Base-by-base conservation (phyloP, 352 stramenopile species). In the Phytophthora palmivora region DNA sequence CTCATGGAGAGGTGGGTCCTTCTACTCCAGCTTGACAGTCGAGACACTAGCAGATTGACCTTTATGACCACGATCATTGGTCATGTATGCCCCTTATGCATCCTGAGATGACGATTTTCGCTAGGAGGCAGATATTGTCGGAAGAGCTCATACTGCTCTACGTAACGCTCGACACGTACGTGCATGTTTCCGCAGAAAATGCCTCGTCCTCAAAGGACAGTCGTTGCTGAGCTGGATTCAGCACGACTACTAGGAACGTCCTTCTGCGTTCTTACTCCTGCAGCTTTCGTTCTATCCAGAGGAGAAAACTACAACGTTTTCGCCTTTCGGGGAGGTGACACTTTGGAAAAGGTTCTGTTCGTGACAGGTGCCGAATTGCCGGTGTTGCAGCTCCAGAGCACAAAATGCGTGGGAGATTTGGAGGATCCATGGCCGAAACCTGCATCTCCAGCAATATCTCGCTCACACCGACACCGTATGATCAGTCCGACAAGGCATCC, bases 381-480 rank as follows among this genome's bases (percentile, higher is more conserved):
- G 30, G 26, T n/a, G 24, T 58, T 45, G 11, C 14, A 28, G 16
- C n/a, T 15, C 11, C 37, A 18, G 16, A 43, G 4, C n/a, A 14
- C 16, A 36, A 26, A 38, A 70, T 70, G 47, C 62, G 55, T 9
- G 62, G 41, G 10, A 32, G 49, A 34, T 18, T 43, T 16, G 43
- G 16, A n/a, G 50, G 44, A 1, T 72, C 63, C 10, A 63, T 68
- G 57, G 38, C 6, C 4, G 58, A 67, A 26, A 68, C 57, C 7
- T 72, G 57, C 44, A 38, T 72, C 44, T 72, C 63, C 1, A 72
- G 56, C 22, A 67, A 61, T 24, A 64, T 43, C 2, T 46, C 63
- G 33, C 58, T 64, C 1, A 56, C 57, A 19, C 63, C 63, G 14
- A 51, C 38, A 14, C 38, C 57, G 18, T 58, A 51, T 18, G 63